Evolutionary conservation across 129 eudicot species (phyloP), one percentile per base, ranked within the genome.

Genomic region (Flaveria sonorensis): DNA sequence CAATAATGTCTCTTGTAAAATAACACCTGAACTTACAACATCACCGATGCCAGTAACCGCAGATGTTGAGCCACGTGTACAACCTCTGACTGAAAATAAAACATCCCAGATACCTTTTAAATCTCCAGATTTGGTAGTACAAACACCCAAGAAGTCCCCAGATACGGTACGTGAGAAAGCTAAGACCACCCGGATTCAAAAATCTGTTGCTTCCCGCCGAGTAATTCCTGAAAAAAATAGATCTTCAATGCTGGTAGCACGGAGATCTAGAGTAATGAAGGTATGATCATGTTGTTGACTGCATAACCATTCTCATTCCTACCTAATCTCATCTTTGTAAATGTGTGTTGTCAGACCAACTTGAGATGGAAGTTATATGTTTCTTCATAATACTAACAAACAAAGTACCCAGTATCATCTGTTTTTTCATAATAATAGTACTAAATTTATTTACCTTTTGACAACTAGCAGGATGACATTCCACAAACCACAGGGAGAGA

Each of bases 391-490:
- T 36, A 36, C 40, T 4, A 36, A 4, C 36, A 30, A 30, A 36
- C 7, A 36, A 36, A 36, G 6, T 36, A 36, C 40, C 40, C 40
- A 36, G 1, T 36, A 36, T 5, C 40, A 36, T 5, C 6, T 36
- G 40, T 36, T 36, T 36, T 1, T 36, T 36, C 6, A 36, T 36
- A 36, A 36, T 36, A 36, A 36, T 36, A 36, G 42, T 68, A 24
- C 16, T 65, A 63, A 14, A n/a, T 45, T 26, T 11, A 69, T 64
- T 71, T 79, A 30, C 76, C 21, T 19, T 69, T 77, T 72, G 52
- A 45, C 61, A 74, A 78, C 47, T 65, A 67, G 72, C 97, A 93
- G 98, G 85, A 80, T 72, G 82, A 66, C 79, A 78, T 68, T 20
- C 88, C 79, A 42, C 83, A 84, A 78, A 66, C 77, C 67, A 77